These are phyloP conservation scores for Hysterangium stoloniferum DNA, from an alignment of 768 basidiomycete species.

Conservation along the genomic window DNA sequence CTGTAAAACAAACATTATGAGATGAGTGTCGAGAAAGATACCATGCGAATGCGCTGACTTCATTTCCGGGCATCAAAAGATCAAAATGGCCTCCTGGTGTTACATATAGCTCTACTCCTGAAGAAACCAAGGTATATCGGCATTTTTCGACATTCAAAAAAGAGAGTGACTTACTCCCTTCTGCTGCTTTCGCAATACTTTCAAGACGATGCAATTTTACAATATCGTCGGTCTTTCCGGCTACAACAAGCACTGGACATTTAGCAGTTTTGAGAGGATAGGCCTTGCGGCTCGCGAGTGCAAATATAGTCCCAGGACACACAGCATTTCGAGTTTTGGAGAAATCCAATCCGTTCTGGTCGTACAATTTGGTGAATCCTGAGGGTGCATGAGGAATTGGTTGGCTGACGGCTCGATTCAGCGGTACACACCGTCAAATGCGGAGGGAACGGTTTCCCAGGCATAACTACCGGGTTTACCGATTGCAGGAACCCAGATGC, in stretches of 20 bases:
- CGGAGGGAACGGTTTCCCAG: not conserved
- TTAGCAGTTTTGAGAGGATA: slow-evolving; percentile 14
- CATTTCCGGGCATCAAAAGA: too few species aligned
- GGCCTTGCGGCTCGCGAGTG: slow-evolving; percentile 16
- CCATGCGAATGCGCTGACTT: too few species aligned
- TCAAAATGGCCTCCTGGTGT: too few species aligned
- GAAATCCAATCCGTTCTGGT: not conserved
- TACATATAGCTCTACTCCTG: too few species aligned
- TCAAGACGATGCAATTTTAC: slow-evolving; percentile 14
- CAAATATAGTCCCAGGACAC: slow-evolving; percentile 15
- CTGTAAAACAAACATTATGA: too few species aligned
- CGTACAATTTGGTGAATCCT: slow-evolving; percentile 12
- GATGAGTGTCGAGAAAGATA: too few species aligned
- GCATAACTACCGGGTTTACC: not conserved
- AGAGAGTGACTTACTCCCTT: slow-evolving; percentile 14
- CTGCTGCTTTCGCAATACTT: slow-evolving; percentile 14
- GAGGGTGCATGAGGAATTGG: slow-evolving; percentile 14
- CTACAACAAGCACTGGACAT: slow-evolving; percentile 18
- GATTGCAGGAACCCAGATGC: not conserved
- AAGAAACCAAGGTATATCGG: too few species aligned
- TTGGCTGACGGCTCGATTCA: not conserved
- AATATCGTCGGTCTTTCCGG: slow-evolving; percentile 18
- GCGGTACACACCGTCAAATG: not conserved
- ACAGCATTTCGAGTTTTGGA: slow-evolving; percentile 17
- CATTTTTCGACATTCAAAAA: not conserved